These are phyloP conservation scores for Solanum rostratum DNA, from an alignment of 257 asterid genomes.

Conservation along the genomic window DNA sequence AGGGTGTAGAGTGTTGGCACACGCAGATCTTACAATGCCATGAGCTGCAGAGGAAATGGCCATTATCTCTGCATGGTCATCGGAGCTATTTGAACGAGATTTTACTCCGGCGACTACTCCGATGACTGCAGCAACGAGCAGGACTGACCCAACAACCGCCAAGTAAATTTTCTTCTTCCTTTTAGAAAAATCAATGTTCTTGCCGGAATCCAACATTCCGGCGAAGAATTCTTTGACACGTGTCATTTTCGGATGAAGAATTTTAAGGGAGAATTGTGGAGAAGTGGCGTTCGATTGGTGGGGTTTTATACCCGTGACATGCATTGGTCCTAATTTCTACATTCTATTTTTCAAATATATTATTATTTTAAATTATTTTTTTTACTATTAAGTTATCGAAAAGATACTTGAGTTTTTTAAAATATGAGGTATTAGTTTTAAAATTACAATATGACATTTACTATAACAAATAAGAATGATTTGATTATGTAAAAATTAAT, in stretches of 20 bases:
- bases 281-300: neutral
- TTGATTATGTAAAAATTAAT: too few species aligned
- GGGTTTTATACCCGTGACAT: neutral
- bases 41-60: constrained; percentile 30
- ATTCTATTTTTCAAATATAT: neutral
- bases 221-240: constrained; percentile 7
- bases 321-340: neutral
- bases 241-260: constrained; percentile 15
- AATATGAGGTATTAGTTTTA: too few species aligned
- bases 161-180: constrained; percentile 10
- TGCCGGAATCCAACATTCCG: constrained; percentile 20
- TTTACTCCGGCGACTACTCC: constrained; percentile 19
- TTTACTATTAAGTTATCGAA: neutral
- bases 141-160: constrained; percentile 15
- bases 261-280: neutral
- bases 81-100: constrained; percentile 2
- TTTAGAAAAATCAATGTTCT: neutral
- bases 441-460: neutral
- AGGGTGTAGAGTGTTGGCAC: constrained; percentile 44
- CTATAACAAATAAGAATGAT: neutral
- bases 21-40: constrained; percentile 24
- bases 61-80: neutral
- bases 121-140: constrained; percentile 5
- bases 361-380: neutral
- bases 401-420: too few species aligned